Base-by-base conservation (phyloP, 139 green algal species). In the Closterium sp. region DNA sequence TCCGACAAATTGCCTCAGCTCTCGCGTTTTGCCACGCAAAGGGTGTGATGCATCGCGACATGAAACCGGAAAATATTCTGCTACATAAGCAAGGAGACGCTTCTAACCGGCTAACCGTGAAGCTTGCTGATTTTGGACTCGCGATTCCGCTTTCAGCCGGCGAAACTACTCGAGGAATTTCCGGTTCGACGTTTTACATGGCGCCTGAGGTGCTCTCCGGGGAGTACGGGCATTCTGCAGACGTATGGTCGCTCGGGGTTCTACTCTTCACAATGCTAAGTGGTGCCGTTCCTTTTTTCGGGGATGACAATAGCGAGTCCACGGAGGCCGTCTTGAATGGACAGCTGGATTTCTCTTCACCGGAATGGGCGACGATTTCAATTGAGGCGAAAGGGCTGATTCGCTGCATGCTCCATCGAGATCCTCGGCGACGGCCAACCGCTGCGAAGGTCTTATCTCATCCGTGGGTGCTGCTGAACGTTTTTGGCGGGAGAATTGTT, bases 31-130 rank as follows among this genome's bases (percentile, higher is more conserved):
- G 91, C 19, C 98, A 99, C 95, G 95, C 89, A 42, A 96, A 98
- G 92, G 97, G 97, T 30, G 97, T 99, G n/a, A 97, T 99, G 29
- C 98, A 99, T 93, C 89, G 91, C 13, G 91, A 93, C 50, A 38
- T 93, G 88, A 93, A 93, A 89, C 91, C 91, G 24, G 91, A 93
- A 94, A 99, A 99, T 95, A 99, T 99, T 92, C 94, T 99, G 92
- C 95, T 79, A 13, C 62, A 79, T 99, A 79, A 79, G 62, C 62
- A 79, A 79, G 62, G 62, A 79, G 62, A 79, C 4, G 62, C 62
- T 79, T 79, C 62, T 79, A 79, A 79, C 62, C 62, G 62, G 62
- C 19, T 91, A 27, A 87, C 32, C 32, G 89, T 97, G 89, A 98
- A 98, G 96, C 92, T 97, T 28, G 95, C 94, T 2, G 97, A 98